Percentiles rank a stretch among this genome's conserved stretches.
Conservation (phyloP, 2,329 filamentous ascomycete species). For the Clonostachys chloroleuca region DNA sequence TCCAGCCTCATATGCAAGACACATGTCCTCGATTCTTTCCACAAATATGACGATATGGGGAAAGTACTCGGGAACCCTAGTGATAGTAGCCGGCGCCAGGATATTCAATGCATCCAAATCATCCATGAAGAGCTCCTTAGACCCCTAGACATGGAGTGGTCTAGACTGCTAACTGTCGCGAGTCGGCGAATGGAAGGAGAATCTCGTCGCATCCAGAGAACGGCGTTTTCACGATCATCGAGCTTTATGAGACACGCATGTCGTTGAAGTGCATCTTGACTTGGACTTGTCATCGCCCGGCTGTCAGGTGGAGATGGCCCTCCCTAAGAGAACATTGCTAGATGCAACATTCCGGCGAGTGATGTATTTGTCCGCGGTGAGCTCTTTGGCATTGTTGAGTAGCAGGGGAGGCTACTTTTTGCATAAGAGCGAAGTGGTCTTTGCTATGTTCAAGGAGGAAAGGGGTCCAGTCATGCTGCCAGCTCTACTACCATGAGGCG, state of each 20-base stretch:
- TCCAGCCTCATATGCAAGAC: conserved; percentile 77
- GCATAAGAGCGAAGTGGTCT: conserved; percentile 31
- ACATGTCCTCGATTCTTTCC: conserved; percentile 75
- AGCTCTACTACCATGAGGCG: no score
- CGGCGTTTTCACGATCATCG: conserved; percentile 41
- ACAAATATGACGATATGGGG: conserved; percentile 79
- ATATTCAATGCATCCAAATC: conserved; percentile 89
- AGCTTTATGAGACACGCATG: conserved; percentile 44
- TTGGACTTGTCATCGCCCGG: conserved; percentile 80
- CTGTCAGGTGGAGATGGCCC: conserved; percentile 49
- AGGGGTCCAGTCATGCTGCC: no score
- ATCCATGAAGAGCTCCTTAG: conserved; percentile 81
- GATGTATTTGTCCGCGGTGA: conserved; percentile 46
- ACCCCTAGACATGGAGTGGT: conserved; percentile 77
- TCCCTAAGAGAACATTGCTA: conserved; percentile 48
- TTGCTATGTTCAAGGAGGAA: no score
- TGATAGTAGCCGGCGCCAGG: conserved; percentile 74
- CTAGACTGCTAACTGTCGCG: conserved; percentile 52
- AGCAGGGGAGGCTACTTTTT: conserved; percentile 50
- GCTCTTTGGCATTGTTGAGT: conserved; percentile 29
- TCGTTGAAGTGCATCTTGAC: conserved; percentile 79
- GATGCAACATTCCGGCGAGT: conserved; percentile 47
- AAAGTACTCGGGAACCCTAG: conserved; percentile 89
- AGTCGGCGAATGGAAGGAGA: conserved; percentile 79
- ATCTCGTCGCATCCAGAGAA: conserved; percentile 55